Conservation (phyloP, 2,329 filamentous ascomycete genomes). For the Tothia fuscella region DNA sequence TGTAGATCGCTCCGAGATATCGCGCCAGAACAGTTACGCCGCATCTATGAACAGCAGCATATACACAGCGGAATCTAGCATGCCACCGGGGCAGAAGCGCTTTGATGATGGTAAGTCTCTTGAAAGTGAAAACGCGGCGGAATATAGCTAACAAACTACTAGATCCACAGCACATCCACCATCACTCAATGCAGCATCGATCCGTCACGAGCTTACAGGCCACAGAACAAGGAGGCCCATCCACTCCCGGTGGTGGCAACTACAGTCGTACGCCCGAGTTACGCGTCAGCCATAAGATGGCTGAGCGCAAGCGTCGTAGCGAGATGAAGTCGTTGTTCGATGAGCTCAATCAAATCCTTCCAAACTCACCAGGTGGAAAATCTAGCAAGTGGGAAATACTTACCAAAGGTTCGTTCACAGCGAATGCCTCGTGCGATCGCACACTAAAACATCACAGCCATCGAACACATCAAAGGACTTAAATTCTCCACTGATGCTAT, state of each 20-base stretch:
- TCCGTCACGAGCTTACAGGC: slow-evolving; percentile 55
- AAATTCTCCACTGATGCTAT: slow-evolving; percentile 30
- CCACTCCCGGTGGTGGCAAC: slow-evolving; percentile 47
- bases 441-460: slow-evolving; percentile 25
- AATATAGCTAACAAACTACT: neutral
- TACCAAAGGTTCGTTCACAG: slow-evolving; percentile 56
- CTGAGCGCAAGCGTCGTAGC: slow-evolving; percentile 69
- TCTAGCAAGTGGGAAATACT: slow-evolving; percentile 85
- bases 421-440: slow-evolving; percentile 5
- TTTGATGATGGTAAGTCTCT: slow-evolving; percentile 47
- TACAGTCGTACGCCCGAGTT: slow-evolving; percentile 76
- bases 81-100: slow-evolving; percentile 60
- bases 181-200: slow-evolving; percentile 65
- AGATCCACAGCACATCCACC: slow-evolving; percentile 42
- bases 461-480: slow-evolving; percentile 35
- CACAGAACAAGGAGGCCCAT: slow-evolving; percentile 42
- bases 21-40: slow-evolving; percentile 62
- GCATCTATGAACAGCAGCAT: slow-evolving; percentile 71
- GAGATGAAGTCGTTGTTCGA: slow-evolving; percentile 87
- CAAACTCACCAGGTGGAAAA: slow-evolving; percentile 70
- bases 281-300: slow-evolving; percentile 72
- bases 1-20: slow-evolving; percentile 44
- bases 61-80: slow-evolving; percentile 59
- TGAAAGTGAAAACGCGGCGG: neutral
- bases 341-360: slow-evolving; percentile 64